Conservation (phyloP, 495 filamentous ascomycete genomes). For the Thozetella sp. region DNA sequence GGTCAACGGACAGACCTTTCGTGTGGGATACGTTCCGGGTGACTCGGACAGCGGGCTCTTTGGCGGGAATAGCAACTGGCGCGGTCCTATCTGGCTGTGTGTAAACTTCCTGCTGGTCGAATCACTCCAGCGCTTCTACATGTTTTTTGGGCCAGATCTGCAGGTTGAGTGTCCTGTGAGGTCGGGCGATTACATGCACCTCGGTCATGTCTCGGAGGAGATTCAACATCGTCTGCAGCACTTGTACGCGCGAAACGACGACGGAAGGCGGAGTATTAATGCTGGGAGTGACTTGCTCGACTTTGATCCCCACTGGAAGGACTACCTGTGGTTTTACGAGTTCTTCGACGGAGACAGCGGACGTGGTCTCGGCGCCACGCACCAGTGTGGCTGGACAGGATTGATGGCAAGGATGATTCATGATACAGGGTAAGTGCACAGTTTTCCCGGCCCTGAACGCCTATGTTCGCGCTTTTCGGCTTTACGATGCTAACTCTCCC, state of each 20-base stretch:
- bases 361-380: slow-evolving; percentile 86
- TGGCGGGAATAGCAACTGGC: slow-evolving; percentile 97
- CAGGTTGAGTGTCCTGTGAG: slow-evolving; percentile 93
- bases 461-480: background rate
- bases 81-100: slow-evolving; percentile 90
- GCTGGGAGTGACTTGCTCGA: slow-evolving; percentile 80
- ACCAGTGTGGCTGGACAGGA: slow-evolving; percentile 98
- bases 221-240: slow-evolving; percentile 95
- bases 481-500: slow-evolving; percentile 17
- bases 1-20: slow-evolving; percentile 88
- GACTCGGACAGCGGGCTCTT: slow-evolving; percentile 94
- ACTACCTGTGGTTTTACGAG: slow-evolving; percentile 94
- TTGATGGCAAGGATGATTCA: slow-evolving; percentile 96
- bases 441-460: background rate
- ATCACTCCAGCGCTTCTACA: slow-evolving; percentile 86
- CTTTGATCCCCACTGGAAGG: slow-evolving; percentile 89
- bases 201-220: slow-evolving; percentile 95
- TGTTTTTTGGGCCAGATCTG: slow-evolving; percentile 89
- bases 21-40: slow-evolving; percentile 86
- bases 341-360: slow-evolving; percentile 95
- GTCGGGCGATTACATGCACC: slow-evolving; percentile 93
- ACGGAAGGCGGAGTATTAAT: slow-evolving; percentile 86
- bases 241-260: slow-evolving; percentile 78
- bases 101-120: slow-evolving; percentile 96
- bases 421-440: slow-evolving; percentile 76